A percentile compares a stretch with the other conserved stretches of the same genome.
Evolutionary conservation across 306 rosid species (phyloP).

Genomic region (Begonia fuchsioides): DNA sequence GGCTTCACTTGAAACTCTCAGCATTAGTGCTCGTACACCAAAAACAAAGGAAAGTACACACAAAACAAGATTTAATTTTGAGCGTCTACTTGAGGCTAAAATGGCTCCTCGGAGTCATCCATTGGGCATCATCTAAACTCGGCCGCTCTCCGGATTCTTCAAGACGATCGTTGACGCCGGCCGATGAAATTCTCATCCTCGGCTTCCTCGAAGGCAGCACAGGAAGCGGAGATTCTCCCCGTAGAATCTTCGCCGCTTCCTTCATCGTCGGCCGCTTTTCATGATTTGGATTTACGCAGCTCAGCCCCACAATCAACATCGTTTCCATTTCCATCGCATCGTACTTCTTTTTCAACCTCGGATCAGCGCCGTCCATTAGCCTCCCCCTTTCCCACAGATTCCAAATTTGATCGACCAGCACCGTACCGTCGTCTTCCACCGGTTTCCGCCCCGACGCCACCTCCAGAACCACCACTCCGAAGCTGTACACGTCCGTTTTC

Average conservation of each 20-base stretch:
- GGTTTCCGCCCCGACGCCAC: conserved; percentile 52
- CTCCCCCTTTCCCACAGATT: conserved; percentile 42
- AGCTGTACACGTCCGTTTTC: conserved; percentile 72
- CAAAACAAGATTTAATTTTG: neutral
- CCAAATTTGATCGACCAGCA: conserved; percentile 52
- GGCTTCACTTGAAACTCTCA: too few species aligned
- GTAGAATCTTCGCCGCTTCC: conserved; percentile 49
- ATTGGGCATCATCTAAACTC: conserved; percentile 35
- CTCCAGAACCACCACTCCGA: conserved; percentile 79
- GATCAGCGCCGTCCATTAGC: conserved; percentile 52
- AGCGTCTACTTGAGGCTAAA: conserved; percentile 18
- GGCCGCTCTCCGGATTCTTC: conserved; percentile 17
- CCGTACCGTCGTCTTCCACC: conserved; percentile 51
- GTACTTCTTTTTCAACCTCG: conserved; percentile 35
- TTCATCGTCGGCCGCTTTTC: conserved; percentile 54
- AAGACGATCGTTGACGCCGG: conserved; percentile 21
- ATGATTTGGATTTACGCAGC: conserved; percentile 63
- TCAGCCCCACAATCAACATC: conserved; percentile 58
- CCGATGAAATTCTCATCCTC: conserved; percentile 32
- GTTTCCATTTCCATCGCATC: conserved; percentile 40
- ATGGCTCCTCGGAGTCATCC: conserved; percentile 63
- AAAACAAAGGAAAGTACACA: too few species aligned
- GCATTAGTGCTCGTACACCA: too few species aligned
- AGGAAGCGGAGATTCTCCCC: conserved; percentile 57
- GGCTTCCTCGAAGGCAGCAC: conserved; percentile 48